These are phyloP conservation scores for Manihot esculenta DNA, from an alignment of 441 rosid species.

Conservation along the genomic window DNA sequence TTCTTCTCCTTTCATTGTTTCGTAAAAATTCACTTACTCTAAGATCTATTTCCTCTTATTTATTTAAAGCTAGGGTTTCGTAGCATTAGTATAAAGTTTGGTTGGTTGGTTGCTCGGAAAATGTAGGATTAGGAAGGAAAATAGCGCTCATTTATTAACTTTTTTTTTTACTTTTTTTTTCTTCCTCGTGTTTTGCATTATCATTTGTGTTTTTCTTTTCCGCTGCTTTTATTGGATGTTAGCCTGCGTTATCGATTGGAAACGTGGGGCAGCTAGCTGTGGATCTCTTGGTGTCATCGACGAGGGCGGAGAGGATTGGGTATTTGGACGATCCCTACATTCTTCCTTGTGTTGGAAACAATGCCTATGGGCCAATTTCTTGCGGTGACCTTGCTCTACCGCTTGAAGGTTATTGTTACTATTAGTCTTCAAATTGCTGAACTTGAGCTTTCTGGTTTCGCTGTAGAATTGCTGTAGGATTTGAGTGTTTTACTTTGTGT, in stretches of 20 bases:
- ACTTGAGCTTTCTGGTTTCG: background rate
- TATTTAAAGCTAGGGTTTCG: background rate
- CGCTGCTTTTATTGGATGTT: background rate
- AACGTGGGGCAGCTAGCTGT: slow-evolving; percentile 90
- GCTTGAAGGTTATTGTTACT: slow-evolving; percentile 58
- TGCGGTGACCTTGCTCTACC: slow-evolving; percentile 77
- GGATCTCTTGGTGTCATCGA: slow-evolving; percentile 76
- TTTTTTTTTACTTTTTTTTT: background rate
- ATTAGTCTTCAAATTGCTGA: background rate
- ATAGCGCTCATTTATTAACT: background rate
- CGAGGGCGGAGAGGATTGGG: slow-evolving; percentile 62
- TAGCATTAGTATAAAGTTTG: too few relatives aligned
- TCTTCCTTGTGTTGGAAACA: slow-evolving; percentile 91
- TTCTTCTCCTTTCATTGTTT: slow-evolving; percentile 18
- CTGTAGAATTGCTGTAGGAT: background rate
- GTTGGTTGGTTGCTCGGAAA: background rate
- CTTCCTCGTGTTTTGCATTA: slow-evolving; percentile 6
- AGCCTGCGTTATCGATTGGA: slow-evolving; percentile 93
- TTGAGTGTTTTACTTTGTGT: slow-evolving; percentile 5
- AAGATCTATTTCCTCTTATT: background rate
- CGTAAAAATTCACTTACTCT: too few relatives aligned
- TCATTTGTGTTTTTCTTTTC: background rate
- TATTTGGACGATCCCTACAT: slow-evolving; percentile 70
- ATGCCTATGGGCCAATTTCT: slow-evolving; percentile 68
- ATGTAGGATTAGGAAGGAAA: background rate